Evolutionary conservation across 257 asterid species (phyloP), one percentile per base, ranked within the genome.

Genomic region (Solanum sejunctum): DNA sequence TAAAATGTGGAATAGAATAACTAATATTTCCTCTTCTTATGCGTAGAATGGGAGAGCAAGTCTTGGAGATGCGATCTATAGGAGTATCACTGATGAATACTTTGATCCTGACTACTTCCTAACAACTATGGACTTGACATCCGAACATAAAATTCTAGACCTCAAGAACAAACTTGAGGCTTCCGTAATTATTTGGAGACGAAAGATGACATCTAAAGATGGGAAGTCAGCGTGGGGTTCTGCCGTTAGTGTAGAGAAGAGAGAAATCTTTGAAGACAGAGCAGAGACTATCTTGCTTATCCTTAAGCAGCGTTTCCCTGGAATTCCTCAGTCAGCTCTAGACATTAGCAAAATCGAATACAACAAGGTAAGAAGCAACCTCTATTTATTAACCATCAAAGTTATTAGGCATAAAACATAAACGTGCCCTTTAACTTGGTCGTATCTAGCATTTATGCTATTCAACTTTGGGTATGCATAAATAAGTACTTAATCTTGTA

Each of bases 251-350:
- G 47, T 87, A 70, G 97, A 93, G 88, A 93, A 93, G 89, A 89
- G 98, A 86, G 99, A 94, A 86, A 83, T 93, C 6, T 87, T 93
- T 12, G 96, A 93, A 88, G 96, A 93, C 67, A 87, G 96, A 87
- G 96, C 98, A 5, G 96, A 93, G 87, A 92, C 97, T 1, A 92
- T 96, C 43, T 82, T 95, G 69, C 91, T 89, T 11, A 86, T 93
- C 64, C 89, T 96, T 55, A 92, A 96, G 93, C 96, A 93, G n/a
- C 89, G 92, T 10, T 95, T 91, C 88, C 99, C 98, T n/a, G 98
- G 98, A 41, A 86, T 94, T 55, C 93, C 97, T 26, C 98, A 96
- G 71, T 95, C 98, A 60, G 86, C 92, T 80, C 91, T 96, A 49
- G 99, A 96, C 91, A 93, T 95, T 85, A 91, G 90, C 96, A 95